Base-by-base conservation (phyloP, 352 stramenopile species). In the Phytophthora ramorum region DNA sequence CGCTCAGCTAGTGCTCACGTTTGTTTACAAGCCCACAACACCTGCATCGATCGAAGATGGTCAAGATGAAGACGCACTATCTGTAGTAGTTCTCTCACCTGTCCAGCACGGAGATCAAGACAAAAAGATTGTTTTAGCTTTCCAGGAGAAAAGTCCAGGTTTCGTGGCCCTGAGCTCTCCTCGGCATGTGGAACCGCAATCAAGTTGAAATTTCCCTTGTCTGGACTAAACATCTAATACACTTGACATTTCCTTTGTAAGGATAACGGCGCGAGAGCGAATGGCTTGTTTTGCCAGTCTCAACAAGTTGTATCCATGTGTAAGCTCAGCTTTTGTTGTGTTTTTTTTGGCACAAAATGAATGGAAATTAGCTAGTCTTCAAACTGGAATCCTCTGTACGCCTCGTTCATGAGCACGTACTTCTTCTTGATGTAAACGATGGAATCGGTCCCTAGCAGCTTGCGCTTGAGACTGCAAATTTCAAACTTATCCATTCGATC, bases 1-100 rank as follows among this genome's bases (percentile, higher is more conserved):
- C 26, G 63, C 63, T 22, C 77, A 89, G 35, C 54, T 85, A 37
- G 37, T 69, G 7, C 64, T 87, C 20, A 86, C 71, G 24, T 73
- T 71, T 22, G 38, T 85, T 1, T 87, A 81, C 59, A 52, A 72
- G 32, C 16, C 51, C 20, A 58, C 74, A 14, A 30, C 76, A 17
- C 28, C 61, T 13, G 49, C 43, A 22, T 26, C 47, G 24, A 38
- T 20, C 38, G 32, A 56, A 41, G 32, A 43, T 28, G 32, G 12
- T n/a, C n/a, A 37, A 5, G 34, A 41, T 17, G 40, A 49, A 34
- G 26, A 20, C 30, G 9, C 4, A n/a, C 7, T 52, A 0, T 57
- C 53, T 3, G 24, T 69, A 24, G 34, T 65, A 2, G 20, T 73
- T 22, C 13, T 69, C 10, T 69, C 59, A 5, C 58, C 51, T 17